Conservation (phyloP, 345 rosid species). For the Brassica incana region DNA sequence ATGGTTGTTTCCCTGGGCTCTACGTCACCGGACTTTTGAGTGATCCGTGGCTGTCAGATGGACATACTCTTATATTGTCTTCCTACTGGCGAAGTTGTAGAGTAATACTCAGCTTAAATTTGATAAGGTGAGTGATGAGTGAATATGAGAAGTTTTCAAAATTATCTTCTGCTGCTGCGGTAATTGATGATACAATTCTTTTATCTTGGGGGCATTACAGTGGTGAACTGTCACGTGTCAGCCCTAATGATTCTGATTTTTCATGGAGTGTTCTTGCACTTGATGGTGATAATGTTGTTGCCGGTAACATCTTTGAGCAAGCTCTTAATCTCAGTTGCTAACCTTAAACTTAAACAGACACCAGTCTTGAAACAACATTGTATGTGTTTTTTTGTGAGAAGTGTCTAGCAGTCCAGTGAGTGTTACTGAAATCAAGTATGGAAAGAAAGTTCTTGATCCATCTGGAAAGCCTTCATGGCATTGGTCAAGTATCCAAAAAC, state of each 20-base stretch:
- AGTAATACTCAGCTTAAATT: conserved; percentile 68
- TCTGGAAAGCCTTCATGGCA: conserved; percentile 29
- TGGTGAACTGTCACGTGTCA: conserved; percentile 64
- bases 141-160: not conserved
- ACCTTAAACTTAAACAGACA: not conserved
- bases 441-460: conserved; percentile 48
- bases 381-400: conserved; percentile 27
- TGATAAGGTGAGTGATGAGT: conserved; percentile 49
- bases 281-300: conserved; percentile 72
- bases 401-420: conserved; percentile 84
- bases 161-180: conserved; percentile 5
- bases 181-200: conserved; percentile 11
- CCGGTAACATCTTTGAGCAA: conserved; percentile 55
- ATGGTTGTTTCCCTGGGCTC: conserved; percentile 87
- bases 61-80: conserved; percentile 62
- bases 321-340: conserved; percentile 1
- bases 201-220: conserved; percentile 45
- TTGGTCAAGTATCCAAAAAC: conserved; percentile 49
- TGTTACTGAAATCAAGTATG: conserved; percentile 75
- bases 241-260: conserved; percentile 61
- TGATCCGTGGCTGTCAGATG: conserved; percentile 93
- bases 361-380: conserved; percentile 5
- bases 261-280: conserved; percentile 72
- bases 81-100: conserved; percentile 73
- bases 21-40: conserved; percentile 51